phyloP scores from a whole-genome alignment of 2,329 filamentous ascomycete species.

The Alternaria incomplexa region DNA sequence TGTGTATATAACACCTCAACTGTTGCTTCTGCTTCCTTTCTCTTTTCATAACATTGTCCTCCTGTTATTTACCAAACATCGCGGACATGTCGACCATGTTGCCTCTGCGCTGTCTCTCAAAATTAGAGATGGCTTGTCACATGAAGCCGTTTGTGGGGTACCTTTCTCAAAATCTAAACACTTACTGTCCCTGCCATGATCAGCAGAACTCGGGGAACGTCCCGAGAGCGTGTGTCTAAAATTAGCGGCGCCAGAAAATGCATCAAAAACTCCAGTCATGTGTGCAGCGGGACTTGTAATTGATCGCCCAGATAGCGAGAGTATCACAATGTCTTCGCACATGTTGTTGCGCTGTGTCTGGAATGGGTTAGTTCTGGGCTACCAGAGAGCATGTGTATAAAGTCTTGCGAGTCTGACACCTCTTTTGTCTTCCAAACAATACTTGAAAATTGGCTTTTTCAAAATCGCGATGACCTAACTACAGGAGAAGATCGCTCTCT shows the following conservation, averaged over 20 bases:
- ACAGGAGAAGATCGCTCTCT: background rate
- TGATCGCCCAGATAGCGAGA: rapidly evolving
- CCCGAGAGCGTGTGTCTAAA: background rate
- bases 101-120: background rate
- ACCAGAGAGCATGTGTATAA: background rate
- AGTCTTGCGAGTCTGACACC: background rate
- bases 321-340: background rate
- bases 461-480: no score
- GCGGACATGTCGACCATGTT: no score
- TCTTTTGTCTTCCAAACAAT: background rate
- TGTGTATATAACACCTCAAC: background rate
- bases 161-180: background rate
- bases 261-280: background rate
- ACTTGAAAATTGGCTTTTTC: background rate
- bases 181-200: rapidly evolving
- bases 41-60: background rate
- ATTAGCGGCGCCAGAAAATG: background rate
- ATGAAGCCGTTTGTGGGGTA: background rate
- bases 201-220: background rate
- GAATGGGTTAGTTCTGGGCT: background rate
- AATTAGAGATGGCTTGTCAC: background rate
- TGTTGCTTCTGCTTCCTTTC: background rate
- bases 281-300: background rate
- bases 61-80: no score
- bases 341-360: background rate